Evolutionary conservation across 2,329 filamentous ascomycete species (phyloP), one percentile per base, ranked within the genome.

Genomic region (Phialocephala sp.): DNA sequence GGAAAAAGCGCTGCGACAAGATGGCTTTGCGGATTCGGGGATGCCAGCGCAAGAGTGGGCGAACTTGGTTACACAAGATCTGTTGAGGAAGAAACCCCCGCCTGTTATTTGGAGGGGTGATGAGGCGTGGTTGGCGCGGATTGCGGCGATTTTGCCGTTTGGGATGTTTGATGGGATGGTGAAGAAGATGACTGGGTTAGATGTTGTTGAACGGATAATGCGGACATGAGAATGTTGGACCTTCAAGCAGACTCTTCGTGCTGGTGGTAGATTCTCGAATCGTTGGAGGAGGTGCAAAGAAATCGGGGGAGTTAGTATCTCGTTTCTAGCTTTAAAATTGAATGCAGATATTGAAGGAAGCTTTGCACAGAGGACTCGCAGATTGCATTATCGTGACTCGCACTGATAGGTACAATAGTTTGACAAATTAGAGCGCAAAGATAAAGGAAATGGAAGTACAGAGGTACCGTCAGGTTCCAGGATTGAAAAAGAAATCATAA

Each of bases 161-260:
- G 62, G 64, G 8, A 47, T 61, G 39, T 55, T 68, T 32, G 60
- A 62, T 62, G 64, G 60, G 32, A 45, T 36, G 35, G 18, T 68
- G 50, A 73, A 66, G 62, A 74, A 69, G 68, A 60, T 75, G 62
- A 73, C 69, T 8, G 71, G 61, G 20, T 20, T 66, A 36, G 59
- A 68, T 47, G 39, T 50, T 6, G 45, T 50, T 9, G 45, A 50
- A n/a, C n/a, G 22, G 45, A 50, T 50, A 20, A 24, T 50, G n/a
- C 18, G n/a, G n/a, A n/a, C 45, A 5, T 20, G 45, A 50, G 45
- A 11, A n/a, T 50, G 2, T n/a, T 24, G 45, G 4, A 6, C 6
- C 2, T n/a, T n/a, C 20, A n/a, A 22, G n/a, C 4, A 24, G n/a
- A 20, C 6, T 50, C 20, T 9, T 11, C 2, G n/a, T 9, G n/a